Percentiles rank a stretch among this genome's conserved stretches.
Evolutionary conservation across 2,329 filamentous ascomycete species (phyloP).

Genomic region (Trichophyton simii): DNA sequence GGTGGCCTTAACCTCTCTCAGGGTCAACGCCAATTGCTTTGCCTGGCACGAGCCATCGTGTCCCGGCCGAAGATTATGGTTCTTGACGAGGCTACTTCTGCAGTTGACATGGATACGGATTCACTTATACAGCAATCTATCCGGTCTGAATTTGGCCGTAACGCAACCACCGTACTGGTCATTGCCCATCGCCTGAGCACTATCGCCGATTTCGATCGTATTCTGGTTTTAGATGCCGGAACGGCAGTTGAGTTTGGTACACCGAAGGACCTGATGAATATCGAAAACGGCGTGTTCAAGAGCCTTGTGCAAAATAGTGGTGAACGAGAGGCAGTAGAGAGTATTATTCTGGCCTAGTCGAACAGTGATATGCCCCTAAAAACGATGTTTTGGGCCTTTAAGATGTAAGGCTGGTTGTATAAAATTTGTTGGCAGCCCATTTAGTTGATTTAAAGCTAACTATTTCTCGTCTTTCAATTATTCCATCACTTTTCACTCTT

Average conservation of each 20-base stretch:
- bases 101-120: slow-evolving; percentile 68
- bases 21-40: slow-evolving; percentile 64
- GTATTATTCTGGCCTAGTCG: slow-evolving; percentile 16
- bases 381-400: too few species aligned
- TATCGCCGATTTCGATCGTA: slow-evolving; percentile 63
- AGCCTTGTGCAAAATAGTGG: slow-evolving; percentile 40
- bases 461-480: too few species aligned
- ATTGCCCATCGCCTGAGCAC: slow-evolving; percentile 67
- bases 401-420: too few species aligned
- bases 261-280: slow-evolving; percentile 49
- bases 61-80: slow-evolving; percentile 64
- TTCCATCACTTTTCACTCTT: too few species aligned
- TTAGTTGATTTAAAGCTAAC: too few species aligned
- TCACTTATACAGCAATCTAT: slow-evolving; percentile 61
- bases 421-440: too few species aligned
- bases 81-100: slow-evolving; percentile 66
- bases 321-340: slow-evolving; percentile 22
- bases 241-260: slow-evolving; percentile 54
- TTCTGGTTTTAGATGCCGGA: slow-evolving; percentile 58
- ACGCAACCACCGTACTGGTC: slow-evolving; percentile 54
- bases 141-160: slow-evolving; percentile 53
- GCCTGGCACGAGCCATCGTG: slow-evolving; percentile 60
- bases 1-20: slow-evolving; percentile 64
- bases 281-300: slow-evolving; percentile 42
- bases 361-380: background rate